Base-by-base conservation (phyloP, 2,329 filamentous ascomycete genomes). In the Trichoderma atrobrunneum region DNA sequence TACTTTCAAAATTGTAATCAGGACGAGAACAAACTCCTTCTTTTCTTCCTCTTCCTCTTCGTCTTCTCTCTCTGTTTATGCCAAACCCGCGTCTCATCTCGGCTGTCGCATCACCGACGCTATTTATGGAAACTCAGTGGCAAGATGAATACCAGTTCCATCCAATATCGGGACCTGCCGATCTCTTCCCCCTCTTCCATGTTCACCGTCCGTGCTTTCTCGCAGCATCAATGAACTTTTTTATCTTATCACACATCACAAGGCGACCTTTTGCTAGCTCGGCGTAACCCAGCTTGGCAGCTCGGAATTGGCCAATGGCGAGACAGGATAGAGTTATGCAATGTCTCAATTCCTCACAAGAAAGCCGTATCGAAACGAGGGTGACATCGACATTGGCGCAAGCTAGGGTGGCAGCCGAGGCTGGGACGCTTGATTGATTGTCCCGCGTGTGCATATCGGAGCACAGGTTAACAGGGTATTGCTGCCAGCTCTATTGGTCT, bases 151-250 rank as follows among this genome's bases (percentile, higher is more conserved):
- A 24, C 18, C 48, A 54, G 21, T 26, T 61, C 16, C 36, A 43
- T 59, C 8, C 39, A 48, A 24, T 48, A 26, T 68, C 65, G 65
- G 65, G 65, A 59, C 65, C 65, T 69, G 65, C 65, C 65, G 65
- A 69, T 69, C 65, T 51, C 24, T 30, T 54, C 12, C 24, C 64
- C 10, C 24, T 34, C 14, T 18, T 43, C 39, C 14, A 36, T 36
- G 34, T 36, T 24, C 21, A 39, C 21, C 7, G 26, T 67, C 51
- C 24, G 32, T 39, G 51, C 51, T 43, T 21, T 14, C 7, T 34
- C 30, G 10, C 28, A 36, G 18, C 7, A 54, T 26, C n/a, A 24
- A 28, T 57, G 8, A 60, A 54, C 26, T 18, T 21, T 32, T n/a
- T 21, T 6, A 60, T 60, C 28, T 60, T 26, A 32, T 60, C 56